Conservation (phyloP, 441 rosid species). For the Hura crepitans region DNA sequence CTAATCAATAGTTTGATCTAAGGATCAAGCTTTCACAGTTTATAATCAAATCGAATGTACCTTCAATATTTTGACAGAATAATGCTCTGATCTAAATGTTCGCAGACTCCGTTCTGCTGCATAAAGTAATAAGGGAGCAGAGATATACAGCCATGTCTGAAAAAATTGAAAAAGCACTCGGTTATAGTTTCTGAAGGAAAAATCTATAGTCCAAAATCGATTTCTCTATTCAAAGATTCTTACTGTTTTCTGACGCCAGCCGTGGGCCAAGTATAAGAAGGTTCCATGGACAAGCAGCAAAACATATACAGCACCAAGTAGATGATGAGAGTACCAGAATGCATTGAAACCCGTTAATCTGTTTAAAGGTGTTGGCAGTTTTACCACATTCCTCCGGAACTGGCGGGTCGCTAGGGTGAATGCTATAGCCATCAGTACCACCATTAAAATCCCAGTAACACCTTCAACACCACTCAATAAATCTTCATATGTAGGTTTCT, state of each 20-base stretch:
- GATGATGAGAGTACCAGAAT: conserved; percentile 97
- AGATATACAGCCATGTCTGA: conserved; percentile 95
- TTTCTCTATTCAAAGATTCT: conserved; percentile 29
- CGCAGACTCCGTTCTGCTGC: conserved; percentile 68
- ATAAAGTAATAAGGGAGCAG: conserved; percentile 73
- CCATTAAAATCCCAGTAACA: conserved; percentile 73
- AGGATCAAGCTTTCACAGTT: not conserved
- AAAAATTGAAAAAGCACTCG: conserved; percentile 16
- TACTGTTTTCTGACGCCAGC: conserved; percentile 79
- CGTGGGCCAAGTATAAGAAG: conserved; percentile 56
- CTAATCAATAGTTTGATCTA: not conserved
- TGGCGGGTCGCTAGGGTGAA: conserved; percentile 67
- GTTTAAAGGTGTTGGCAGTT: conserved; percentile 73
- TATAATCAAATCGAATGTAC: conserved; percentile 29
- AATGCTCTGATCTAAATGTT: conserved; percentile 69
- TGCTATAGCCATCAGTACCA: conserved; percentile 54
- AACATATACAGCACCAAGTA: conserved; percentile 65
- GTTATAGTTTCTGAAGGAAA: conserved; percentile 6
- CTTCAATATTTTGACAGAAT: conserved; percentile 67
- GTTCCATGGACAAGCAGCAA: conserved; percentile 76
- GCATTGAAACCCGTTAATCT: conserved; percentile 88
- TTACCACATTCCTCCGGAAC: conserved; percentile 60
- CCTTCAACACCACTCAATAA: conserved; percentile 67
- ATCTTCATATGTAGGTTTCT: conserved; percentile 59
- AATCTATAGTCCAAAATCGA: not conserved